Percentiles rank a stretch among this genome's conserved stretches.
These are phyloP conservation scores for Linum tenue DNA, from an alignment of 345 rosid genomes.

Conservation along the genomic window DNA sequence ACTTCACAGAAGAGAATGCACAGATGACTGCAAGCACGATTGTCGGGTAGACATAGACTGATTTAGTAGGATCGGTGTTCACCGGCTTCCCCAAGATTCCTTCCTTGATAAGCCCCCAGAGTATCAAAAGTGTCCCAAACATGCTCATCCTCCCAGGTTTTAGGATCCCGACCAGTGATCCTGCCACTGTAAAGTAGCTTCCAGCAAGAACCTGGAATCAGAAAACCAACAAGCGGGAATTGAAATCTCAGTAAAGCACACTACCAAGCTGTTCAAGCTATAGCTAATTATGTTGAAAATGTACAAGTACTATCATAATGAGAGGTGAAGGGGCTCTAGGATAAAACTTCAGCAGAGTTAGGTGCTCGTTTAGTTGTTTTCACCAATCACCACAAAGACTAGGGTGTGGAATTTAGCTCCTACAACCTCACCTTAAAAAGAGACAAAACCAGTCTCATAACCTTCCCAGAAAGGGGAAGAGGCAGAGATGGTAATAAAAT, in stretches of 20 bases:
- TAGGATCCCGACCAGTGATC: conserved; percentile 67
- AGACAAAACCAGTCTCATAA: no score
- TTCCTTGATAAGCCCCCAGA: conserved; percentile 94
- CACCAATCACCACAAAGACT: no score
- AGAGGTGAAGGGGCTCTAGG: no score
- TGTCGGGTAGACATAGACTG: conserved; percentile 72
- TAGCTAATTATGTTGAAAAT: no score
- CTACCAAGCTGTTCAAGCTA: no score
- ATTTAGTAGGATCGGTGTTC: conserved; percentile 54
- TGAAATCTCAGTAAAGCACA: neutral
- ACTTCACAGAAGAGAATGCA: conserved; percentile 78
- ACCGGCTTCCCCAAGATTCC: conserved; percentile 73
- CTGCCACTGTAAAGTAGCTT: conserved; percentile 87
- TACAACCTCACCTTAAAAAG: no score
- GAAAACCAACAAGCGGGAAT: conserved; percentile 3
- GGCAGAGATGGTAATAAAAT: no score
- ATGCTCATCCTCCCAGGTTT: conserved; percentile 92
- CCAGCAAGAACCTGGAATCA: conserved; percentile 76
- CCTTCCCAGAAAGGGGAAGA: no score
- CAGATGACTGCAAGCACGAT: conserved; percentile 68
- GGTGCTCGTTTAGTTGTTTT: no score
- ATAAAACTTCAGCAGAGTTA: no score
- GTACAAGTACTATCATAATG: no score
- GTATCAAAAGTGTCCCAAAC: conserved; percentile 75
- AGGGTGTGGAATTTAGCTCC: no score